Evolutionary conservation across 768 basidiomycete species (phyloP).

Genomic region (Sistotremastrum suecicum): DNA sequence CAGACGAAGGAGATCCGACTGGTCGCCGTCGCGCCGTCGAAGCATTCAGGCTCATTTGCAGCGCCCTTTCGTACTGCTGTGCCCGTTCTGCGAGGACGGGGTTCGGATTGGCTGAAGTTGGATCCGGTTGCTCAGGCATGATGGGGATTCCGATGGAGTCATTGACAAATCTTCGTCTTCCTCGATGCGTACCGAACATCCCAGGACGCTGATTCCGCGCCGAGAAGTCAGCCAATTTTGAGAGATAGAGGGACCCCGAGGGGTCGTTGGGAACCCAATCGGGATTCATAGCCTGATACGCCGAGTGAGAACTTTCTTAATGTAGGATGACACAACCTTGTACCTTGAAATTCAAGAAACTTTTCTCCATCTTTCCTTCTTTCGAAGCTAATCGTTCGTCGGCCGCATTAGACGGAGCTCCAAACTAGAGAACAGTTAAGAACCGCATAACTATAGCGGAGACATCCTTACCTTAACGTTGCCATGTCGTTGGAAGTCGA

Average conservation of each 20-base stretch:
- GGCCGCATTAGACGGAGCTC: constrained; percentile 56
- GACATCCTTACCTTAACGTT: constrained; percentile 57
- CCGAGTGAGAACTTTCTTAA: neutral
- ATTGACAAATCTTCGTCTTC: too few relatives aligned
- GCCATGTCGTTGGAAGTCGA: constrained; percentile 91
- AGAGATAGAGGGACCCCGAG: constrained; percentile 80
- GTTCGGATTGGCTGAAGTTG: constrained; percentile 1
- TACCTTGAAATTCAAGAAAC: constrained; percentile 86
- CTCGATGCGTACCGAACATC: too few relatives aligned
- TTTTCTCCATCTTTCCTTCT: constrained; percentile 99
- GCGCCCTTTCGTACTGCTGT: constrained; percentile 64
- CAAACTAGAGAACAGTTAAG: constrained; percentile 40
- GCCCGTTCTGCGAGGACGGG: constrained; percentile 32
- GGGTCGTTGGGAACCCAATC: constrained; percentile 93
- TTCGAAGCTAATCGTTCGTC: constrained; percentile 74
- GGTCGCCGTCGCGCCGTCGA: constrained; percentile 10
- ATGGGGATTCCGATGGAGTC: neutral
- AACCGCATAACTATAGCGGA: neutral
- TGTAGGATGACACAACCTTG: neutral
- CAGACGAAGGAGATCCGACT: constrained; percentile 1
- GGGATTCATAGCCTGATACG: constrained; percentile 68
- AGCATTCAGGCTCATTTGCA: constrained; percentile 51
- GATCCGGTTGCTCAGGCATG: neutral
- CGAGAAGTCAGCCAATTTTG: constrained; percentile 61
- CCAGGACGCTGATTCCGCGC: neutral